Conservation (phyloP, 345 rosid genomes). For the Salix suchowensis region DNA sequence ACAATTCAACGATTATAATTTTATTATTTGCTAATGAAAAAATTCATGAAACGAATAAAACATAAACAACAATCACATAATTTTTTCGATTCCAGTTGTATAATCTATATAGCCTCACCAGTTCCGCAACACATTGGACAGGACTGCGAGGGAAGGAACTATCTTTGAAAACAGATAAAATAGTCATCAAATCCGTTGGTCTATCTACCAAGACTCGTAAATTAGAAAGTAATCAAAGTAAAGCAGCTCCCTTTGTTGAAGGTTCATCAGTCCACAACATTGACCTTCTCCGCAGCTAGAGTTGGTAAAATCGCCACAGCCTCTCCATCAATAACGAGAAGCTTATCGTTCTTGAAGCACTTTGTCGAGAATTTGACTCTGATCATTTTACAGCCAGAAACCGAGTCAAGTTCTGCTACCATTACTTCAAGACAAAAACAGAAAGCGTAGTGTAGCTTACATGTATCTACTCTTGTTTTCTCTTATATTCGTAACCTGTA, state of each 20-base stretch:
- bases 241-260: not conserved
- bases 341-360: slow-evolving; percentile 57
- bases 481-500: slow-evolving; percentile 50
- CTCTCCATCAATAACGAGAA: slow-evolving; percentile 68
- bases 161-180: not conserved
- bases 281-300: slow-evolving; percentile 27
- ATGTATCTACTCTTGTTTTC: slow-evolving; percentile 53
- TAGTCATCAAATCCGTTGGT: not conserved
- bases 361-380: slow-evolving; percentile 76
- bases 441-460: slow-evolving; percentile 33
- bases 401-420: not conserved
- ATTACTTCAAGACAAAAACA: not conserved
- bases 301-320: slow-evolving; percentile 59
- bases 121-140: not conserved
- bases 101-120: too few relatives aligned
- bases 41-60: too few relatives aligned
- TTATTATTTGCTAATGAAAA: too few relatives aligned
- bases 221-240: not conserved
- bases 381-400: not conserved
- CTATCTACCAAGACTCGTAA: not conserved
- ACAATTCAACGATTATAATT: too few relatives aligned
- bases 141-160: not conserved
- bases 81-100: too few relatives aligned
- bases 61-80: too few relatives aligned
- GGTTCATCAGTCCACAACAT: not conserved